These are phyloP conservation scores for Helicostylum pulchrum DNA, from an alignment of 192 early-diverging fungal genomes.

Conservation along the genomic window DNA sequence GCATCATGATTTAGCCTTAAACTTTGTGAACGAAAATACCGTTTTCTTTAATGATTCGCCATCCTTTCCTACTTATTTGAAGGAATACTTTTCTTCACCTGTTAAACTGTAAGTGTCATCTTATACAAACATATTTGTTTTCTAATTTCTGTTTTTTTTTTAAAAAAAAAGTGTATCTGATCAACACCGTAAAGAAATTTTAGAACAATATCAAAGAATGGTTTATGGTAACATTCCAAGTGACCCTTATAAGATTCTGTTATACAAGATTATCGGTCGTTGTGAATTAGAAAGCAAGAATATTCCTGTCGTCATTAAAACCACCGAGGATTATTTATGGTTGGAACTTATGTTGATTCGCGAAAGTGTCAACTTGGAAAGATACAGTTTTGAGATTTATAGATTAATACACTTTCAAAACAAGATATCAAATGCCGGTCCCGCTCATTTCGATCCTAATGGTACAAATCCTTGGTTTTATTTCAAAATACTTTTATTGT, in stretches of 20 bases:
- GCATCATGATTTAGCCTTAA: constrained; percentile 59
- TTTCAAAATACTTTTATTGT: constrained; percentile 79
- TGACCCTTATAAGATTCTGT: constrained; percentile 87
- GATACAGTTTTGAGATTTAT: constrained; percentile 52
- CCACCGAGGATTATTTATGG: constrained; percentile 95
- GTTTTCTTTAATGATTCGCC: constrained; percentile 47
- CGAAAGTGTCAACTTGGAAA: constrained; percentile 47
- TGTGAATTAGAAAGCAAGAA: constrained; percentile 75
- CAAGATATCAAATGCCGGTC: constrained; percentile 66
- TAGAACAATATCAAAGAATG: constrained; percentile 53
- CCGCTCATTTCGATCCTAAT: constrained; percentile 70
- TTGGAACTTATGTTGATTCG: constrained; percentile 62
- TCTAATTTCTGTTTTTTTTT: not conserved
- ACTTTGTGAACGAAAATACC: constrained; percentile 59
- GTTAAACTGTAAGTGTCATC: not conserved
- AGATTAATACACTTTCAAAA: constrained; percentile 67
- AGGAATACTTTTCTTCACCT: constrained; percentile 44
- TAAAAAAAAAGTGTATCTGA: constrained; percentile 33
- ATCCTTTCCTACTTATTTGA: constrained; percentile 70
- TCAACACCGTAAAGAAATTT: constrained; percentile 48
- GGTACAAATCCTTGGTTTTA: constrained; percentile 74
- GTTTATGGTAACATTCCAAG: constrained; percentile 42
- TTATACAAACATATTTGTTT: not conserved
- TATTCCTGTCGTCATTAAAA: constrained; percentile 60
- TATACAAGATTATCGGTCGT: constrained; percentile 89